Conservation (phyloP, 495 filamentous ascomycete species). For the Aspergillus mulundensis region DNA sequence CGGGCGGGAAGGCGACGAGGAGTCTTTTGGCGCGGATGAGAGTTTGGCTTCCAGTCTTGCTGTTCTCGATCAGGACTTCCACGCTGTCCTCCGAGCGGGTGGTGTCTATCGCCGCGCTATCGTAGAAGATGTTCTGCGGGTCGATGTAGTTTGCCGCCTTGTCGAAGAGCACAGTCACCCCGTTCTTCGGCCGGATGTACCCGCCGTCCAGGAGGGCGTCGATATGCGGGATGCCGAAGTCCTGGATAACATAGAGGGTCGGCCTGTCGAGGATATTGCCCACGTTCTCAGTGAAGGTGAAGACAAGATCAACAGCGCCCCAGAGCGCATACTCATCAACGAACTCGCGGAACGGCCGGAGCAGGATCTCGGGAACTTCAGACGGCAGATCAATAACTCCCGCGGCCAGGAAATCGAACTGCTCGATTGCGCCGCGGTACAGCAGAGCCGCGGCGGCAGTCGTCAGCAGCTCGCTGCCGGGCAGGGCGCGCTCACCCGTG, state of each 20-base stretch:
- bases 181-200: constrained; percentile 3
- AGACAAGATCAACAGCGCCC: constrained; percentile 27
- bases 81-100: neutral
- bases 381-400: constrained; percentile 36
- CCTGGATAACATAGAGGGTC: constrained; percentile 39
- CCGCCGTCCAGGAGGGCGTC: neutral
- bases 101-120: constrained; percentile 29
- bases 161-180: neutral
- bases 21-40: constrained; percentile 33
- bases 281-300: constrained; percentile 27
- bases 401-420: constrained; percentile 31
- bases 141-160: constrained; percentile 19
- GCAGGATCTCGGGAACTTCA: constrained; percentile 41
- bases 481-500: constrained; percentile 25
- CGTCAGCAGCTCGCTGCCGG: constrained; percentile 15
- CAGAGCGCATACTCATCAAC: constrained; percentile 40
- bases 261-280: constrained; percentile 36
- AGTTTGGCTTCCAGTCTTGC: constrained; percentile 10
- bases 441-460: constrained; percentile 29
- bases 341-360: constrained; percentile 43
- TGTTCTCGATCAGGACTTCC: neutral
- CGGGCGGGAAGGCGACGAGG: constrained; percentile 36
- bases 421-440: constrained; percentile 32
- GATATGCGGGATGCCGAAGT: constrained; percentile 27
- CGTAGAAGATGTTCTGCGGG: constrained; percentile 34